These are phyloP conservation scores for Juncus inflexus DNA, from an alignment of 176 grass and related monocot genomes.

Conservation along the genomic window DNA sequence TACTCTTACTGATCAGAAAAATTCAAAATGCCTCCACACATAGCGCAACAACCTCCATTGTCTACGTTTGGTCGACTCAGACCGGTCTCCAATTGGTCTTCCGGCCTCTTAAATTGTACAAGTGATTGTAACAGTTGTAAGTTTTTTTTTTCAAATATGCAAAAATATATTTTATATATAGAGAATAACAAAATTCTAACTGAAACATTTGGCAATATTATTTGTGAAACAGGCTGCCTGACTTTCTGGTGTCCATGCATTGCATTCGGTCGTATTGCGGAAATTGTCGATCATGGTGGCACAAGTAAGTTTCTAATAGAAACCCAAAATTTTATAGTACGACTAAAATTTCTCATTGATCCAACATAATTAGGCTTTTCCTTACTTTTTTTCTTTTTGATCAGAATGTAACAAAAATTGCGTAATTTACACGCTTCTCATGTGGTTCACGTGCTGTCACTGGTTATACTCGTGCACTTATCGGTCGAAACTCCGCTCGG, in stretches of 20 bases:
- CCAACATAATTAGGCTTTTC: background rate
- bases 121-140: background rate
- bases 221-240: background rate
- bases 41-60: background rate
- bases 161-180: background rate
- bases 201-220: background rate
- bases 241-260: constrained; percentile 17
- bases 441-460: background rate
- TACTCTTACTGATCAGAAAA: no score
- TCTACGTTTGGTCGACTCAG: no score
- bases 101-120: constrained; percentile 8
- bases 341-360: no score
- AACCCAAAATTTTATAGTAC: no score
- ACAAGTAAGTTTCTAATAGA: background rate
- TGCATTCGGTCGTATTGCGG: constrained; percentile 13
- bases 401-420: constrained; percentile 16
- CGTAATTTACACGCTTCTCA: constrained; percentile 33
- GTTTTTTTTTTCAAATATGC: background rate
- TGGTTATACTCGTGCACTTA: constrained; percentile 60
- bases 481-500: constrained; percentile 37
- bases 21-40: background rate
- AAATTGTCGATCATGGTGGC: constrained; percentile 16
- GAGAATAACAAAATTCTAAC: background rate
- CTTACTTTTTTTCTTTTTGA: background rate
- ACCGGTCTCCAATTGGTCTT: background rate